A percentile compares a stretch with the other conserved stretches of the same genome.
Evolutionary conservation across 2,329 filamentous ascomycete genomes (phyloP).

Genomic region (Macroventuria anomochaeta): DNA sequence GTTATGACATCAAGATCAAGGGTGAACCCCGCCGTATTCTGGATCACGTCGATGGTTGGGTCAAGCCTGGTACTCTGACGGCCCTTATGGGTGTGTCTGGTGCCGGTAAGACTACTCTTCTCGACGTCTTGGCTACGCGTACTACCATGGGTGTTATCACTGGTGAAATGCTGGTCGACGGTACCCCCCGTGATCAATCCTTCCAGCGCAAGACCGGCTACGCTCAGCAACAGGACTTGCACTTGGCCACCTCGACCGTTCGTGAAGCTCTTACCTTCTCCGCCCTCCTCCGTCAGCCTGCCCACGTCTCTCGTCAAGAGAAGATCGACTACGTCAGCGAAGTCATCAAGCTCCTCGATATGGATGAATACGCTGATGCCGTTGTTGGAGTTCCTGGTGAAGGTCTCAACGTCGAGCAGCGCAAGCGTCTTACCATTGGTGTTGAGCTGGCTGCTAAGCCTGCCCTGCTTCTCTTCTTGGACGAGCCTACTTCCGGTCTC

Average conservation of each 20-base stretch:
- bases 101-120: slow-evolving; percentile 90
- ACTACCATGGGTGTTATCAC: slow-evolving; percentile 88
- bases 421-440: slow-evolving; percentile 85
- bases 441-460: slow-evolving; percentile 96
- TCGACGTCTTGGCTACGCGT: slow-evolving; percentile 85
- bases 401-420: slow-evolving; percentile 71
- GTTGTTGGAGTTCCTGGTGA: slow-evolving; percentile 90
- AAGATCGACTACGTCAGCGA: slow-evolving; percentile 89
- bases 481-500: slow-evolving; percentile 93
- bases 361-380: slow-evolving; percentile 89
- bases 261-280: slow-evolving; percentile 88
- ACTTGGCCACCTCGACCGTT: slow-evolving; percentile 82
- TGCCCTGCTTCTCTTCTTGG: slow-evolving; percentile 85
- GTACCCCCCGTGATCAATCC: slow-evolving; percentile 73
- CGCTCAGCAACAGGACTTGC: slow-evolving; percentile 91
- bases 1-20: slow-evolving; percentile 82
- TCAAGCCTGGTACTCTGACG: slow-evolving; percentile 85
- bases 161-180: slow-evolving; percentile 86
- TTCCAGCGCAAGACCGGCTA: slow-evolving; percentile 95
- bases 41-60: slow-evolving; percentile 88
- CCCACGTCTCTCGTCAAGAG: slow-evolving; percentile 72
- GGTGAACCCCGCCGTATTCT: slow-evolving; percentile 75
- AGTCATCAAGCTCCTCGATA: slow-evolving; percentile 87
- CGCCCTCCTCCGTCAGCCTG: slow-evolving; percentile 83
- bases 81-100: slow-evolving; percentile 91